Evolutionary conservation across 177 flowering plant genomes (phyloP).

Genomic region (Vitis hybrid): DNA sequence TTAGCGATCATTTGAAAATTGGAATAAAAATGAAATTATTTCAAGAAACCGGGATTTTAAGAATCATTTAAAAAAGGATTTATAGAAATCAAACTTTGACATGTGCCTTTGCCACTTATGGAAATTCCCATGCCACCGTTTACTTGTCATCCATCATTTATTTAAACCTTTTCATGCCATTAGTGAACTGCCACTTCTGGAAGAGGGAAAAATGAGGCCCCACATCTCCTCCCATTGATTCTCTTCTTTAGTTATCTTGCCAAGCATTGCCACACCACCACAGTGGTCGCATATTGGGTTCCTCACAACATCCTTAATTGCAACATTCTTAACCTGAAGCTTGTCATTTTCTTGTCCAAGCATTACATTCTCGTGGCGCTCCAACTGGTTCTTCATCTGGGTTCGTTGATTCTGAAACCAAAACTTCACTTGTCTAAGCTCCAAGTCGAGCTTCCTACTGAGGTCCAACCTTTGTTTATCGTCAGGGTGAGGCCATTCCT

Average conservation of each 20-base stretch:
- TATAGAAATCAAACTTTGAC: no score
- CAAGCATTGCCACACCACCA: conserved; percentile 40
- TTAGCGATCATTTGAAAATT: no score
- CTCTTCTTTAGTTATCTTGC: conserved; percentile 33
- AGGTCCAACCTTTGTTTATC: conserved; percentile 53
- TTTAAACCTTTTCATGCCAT: no score
- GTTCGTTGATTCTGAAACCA: conserved; percentile 73
- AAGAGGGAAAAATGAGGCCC: no score
- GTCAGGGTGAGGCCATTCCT: conserved; percentile 58
- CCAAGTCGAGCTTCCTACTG: conserved; percentile 45
- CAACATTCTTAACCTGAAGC: conserved; percentile 35
- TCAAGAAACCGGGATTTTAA: no score
- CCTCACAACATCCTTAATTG: conserved; percentile 33
- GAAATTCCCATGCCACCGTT: no score
- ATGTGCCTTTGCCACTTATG: no score
- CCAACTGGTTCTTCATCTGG: conserved; percentile 61
- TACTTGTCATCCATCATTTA: no score
- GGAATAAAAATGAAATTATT: no score
- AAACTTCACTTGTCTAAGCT: conserved; percentile 59
- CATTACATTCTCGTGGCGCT: conserved; percentile 46
- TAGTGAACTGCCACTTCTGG: no score
- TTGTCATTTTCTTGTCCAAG: conserved; percentile 53
- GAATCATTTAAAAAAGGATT: no score
- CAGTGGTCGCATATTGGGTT: conserved; percentile 43
- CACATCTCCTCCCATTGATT: conserved; percentile 14